phyloP scores from a whole-genome alignment of 148 eudicot genomes.

The Fagopyrum tataricum region DNA sequence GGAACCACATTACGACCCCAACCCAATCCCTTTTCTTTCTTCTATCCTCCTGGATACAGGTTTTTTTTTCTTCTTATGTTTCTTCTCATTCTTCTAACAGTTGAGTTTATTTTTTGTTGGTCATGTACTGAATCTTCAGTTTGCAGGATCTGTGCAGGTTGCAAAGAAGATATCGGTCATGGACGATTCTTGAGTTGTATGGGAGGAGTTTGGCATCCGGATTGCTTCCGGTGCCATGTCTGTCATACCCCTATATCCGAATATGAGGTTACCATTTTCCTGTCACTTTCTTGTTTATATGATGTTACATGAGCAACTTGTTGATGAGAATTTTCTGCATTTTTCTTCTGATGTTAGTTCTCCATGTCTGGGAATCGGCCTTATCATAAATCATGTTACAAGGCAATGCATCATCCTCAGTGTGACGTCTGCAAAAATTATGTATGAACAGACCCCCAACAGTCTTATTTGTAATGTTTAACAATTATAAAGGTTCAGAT shows the following conservation, averaged over 20 bases:
- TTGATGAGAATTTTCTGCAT: not conserved
- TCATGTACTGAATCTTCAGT: not conserved
- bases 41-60: slow-evolving; percentile 64
- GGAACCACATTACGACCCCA: slow-evolving; percentile 45
- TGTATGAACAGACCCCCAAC: slow-evolving; percentile 36
- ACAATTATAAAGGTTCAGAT: not conserved
- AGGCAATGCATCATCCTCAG: slow-evolving; percentile 75
- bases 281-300: not conserved
- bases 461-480: not conserved
- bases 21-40: slow-evolving; percentile 28
- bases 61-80: slow-evolving; percentile 21
- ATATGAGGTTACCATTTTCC: slow-evolving; percentile 47
- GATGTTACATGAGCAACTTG: not conserved
- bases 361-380: slow-evolving; percentile 84
- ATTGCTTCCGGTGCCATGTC: slow-evolving; percentile 77
- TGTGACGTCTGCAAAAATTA: slow-evolving; percentile 87
- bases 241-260: slow-evolving; percentile 77
- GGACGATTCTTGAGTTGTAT: slow-evolving; percentile 82
- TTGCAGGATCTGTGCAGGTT: slow-evolving; percentile 68
- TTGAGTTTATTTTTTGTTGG: not conserved
- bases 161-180: slow-evolving; percentile 74
- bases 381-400: slow-evolving; percentile 84
- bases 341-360: slow-evolving; percentile 32
- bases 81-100: not conserved
- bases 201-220: slow-evolving; percentile 96